A percentile compares a stretch with the other conserved stretches of the same genome.
These are phyloP conservation scores for Aquanectria penicillioides DNA, from an alignment of 2,329 filamentous ascomycete species.

Conservation along the genomic window DNA sequence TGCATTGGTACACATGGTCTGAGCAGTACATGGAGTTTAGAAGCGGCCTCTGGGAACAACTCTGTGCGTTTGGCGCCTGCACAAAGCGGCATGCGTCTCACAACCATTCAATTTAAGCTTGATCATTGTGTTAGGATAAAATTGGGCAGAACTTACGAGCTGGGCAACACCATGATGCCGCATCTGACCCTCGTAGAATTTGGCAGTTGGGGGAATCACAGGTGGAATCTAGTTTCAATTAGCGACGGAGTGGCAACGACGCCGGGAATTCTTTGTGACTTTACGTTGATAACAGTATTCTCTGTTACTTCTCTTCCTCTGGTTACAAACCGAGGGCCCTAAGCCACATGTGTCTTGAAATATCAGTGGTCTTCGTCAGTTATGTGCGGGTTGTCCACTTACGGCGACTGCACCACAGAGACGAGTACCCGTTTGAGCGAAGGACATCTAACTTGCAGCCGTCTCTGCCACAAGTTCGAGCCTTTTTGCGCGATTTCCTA, in stretches of 20 bases:
- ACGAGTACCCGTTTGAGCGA: not conserved
- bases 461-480: not conserved
- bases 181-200: not conserved
- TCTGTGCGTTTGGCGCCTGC: not conserved
- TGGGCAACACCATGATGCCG: conserved; percentile 7
- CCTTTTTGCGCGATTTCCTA: not conserved
- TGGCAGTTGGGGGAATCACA: not conserved
- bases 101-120: not conserved
- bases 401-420: conserved; percentile 6
- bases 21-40: conserved; percentile 1
- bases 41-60: not conserved
- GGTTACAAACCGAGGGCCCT: not conserved
- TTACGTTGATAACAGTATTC: not conserved
- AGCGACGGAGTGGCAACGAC: not conserved
- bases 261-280: not conserved
- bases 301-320: not conserved
- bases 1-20: not conserved
- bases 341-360: not conserved
- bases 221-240: not conserved
- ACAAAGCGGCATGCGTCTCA: conserved; percentile 3
- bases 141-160: not conserved
- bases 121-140: no score
- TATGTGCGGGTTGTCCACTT: not conserved
- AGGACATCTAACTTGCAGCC: not conserved
- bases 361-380: not conserved